Conservation (phyloP, 139 green algal species). For the Axilococcus clingmanii region DNA sequence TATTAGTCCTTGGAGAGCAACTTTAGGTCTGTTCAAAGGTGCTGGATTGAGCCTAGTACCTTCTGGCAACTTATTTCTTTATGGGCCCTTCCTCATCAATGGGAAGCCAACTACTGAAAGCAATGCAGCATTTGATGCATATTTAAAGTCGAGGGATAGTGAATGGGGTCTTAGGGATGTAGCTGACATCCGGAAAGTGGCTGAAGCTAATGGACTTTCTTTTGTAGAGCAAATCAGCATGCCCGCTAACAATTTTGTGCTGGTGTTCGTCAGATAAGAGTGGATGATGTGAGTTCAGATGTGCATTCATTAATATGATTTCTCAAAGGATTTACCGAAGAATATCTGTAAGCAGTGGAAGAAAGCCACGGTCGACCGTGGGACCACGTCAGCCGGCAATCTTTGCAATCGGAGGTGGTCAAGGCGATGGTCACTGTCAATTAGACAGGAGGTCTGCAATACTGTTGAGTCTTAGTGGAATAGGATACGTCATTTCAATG, state of each 20-base stretch:
- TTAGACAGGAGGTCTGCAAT: too few species aligned
- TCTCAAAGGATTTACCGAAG: too few species aligned
- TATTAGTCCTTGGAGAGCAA: constrained; percentile 39
- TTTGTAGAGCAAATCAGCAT: constrained; percentile 23
- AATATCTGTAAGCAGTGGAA: too few species aligned
- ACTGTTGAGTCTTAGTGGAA: too few species aligned
- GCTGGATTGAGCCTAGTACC: constrained; percentile 13
- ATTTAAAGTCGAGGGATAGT: constrained; percentile 22
- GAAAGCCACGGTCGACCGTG: too few species aligned
- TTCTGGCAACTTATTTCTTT: constrained; percentile 27
- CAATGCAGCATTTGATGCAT: constrained; percentile 43
- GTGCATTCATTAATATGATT: too few species aligned
- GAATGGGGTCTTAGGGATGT: constrained; percentile 52
- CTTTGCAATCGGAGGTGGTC: too few species aligned
- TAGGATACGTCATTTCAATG: too few species aligned
- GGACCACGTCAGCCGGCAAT: too few species aligned
- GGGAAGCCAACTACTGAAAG: constrained; percentile 26
- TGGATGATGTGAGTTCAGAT: too few species aligned
- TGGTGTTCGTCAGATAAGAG: too few species aligned
- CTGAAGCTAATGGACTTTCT: constrained; percentile 20
- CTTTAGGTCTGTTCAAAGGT: constrained; percentile 31
- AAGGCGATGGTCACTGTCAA: too few species aligned
- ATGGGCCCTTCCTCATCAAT: constrained; percentile 44
- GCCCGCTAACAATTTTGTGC: constrained; percentile 51
- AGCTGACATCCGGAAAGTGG: constrained; percentile 19